Base-by-base conservation (phyloP, 345 rosid species). In the Hevea brasiliensis region DNA sequence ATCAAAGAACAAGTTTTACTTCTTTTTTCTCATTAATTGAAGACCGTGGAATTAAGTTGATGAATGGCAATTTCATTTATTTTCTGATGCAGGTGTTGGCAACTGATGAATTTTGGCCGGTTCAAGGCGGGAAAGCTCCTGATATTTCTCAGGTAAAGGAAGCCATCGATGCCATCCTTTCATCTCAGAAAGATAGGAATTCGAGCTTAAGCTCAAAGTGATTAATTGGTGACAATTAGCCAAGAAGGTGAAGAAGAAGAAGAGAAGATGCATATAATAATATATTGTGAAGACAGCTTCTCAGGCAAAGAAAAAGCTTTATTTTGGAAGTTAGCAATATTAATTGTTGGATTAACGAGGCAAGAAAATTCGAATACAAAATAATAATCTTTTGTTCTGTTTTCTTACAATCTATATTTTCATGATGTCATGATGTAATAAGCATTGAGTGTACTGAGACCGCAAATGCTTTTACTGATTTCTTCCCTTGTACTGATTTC, bases 21-120 rank as follows among this genome's bases (percentile, higher is more conserved):
- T 57, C 18, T 42, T 29, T 15, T 10, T 18, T 54, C 14, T 21
- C 8, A 41, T 41, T 41, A 41, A 4, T 41, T 41, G 8, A 41
- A 41, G 44, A 41, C 8, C 8, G 4, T 41, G 37, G 4, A 32
- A 11, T 58, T 20, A 18, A 61, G 35, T 1, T 40, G 0, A 27
- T 11, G 14, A 45, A 0, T 68, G 72, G 37, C 15, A 6, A 11
- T 7, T 10, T 70, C 7, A 27, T 7, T 32, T 61, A 55, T 55
- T 27, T 37, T 67, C 27, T 42, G 47, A 20, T 55, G 37, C 67
- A 93, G 98, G 98, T 94, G 8, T 79, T 95, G 76, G 98, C 97
- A 6, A 86, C 99, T 0, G 99, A 95, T 81, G 99, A 95, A 62
- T 92, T 95, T 79, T 95, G 99, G 99, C 99, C 99, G 1, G 92